Conservation (phyloP, 768 basidiomycete species). For the Termitomyces titanicus region DNA sequence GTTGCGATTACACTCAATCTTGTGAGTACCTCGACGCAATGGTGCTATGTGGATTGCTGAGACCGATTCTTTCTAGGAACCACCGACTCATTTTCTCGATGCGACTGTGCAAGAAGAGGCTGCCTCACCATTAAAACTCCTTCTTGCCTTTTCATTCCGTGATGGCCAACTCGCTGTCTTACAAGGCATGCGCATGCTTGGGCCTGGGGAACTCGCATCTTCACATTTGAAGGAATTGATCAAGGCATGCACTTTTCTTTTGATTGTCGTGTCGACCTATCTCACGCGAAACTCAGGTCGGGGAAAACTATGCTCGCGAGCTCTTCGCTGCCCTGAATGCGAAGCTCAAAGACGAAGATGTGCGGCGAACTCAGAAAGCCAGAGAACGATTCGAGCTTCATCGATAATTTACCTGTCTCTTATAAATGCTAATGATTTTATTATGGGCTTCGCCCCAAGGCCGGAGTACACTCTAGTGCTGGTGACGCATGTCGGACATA, state of each 20-base stretch:
- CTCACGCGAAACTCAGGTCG: conserved; percentile 39
- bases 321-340: conserved; percentile 53
- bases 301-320: conserved; percentile 60
- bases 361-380: conserved; percentile 56
- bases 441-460: too few relatives aligned
- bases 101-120: conserved; percentile 71
- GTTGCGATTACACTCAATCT: conserved; percentile 76
- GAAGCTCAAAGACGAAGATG: conserved; percentile 65
- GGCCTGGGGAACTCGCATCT: conserved; percentile 54
- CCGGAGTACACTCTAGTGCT: too few relatives aligned
- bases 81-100: conserved; percentile 67
- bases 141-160: conserved; percentile 64
- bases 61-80: conserved; percentile 35
- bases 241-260: conserved; percentile 36
- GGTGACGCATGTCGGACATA: too few relatives aligned
- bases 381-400: conserved; percentile 45
- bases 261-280: background rate
- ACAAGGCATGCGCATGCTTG: conserved; percentile 64
- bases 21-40: conserved; percentile 36
- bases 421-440: too few relatives aligned
- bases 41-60: background rate
- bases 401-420: conserved; percentile 11
- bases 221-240: conserved; percentile 48
- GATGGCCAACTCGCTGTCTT: conserved; percentile 34
- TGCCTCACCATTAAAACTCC: conserved; percentile 55